A percentile compares a stretch with the other conserved stretches of the same genome.
phyloP scores from a whole-genome alignment of 331 rosid genomes.

The Cydonia oblonga region DNA sequence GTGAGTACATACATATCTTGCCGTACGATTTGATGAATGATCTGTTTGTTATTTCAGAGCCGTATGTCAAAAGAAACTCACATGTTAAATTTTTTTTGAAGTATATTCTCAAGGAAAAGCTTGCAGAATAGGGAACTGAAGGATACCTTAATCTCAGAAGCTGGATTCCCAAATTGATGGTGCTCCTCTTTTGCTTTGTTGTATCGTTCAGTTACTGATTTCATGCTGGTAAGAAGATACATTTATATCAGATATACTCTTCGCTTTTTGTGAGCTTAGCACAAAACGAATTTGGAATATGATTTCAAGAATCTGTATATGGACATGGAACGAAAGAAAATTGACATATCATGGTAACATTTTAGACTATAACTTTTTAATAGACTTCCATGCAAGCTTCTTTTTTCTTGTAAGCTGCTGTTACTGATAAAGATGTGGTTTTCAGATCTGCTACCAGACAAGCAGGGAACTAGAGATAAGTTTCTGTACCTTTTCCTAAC shows the following conservation, averaged over 20 bases:
- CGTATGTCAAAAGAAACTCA: background rate
- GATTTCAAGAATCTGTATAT: background rate
- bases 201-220: conserved; percentile 64
- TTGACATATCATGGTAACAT: background rate
- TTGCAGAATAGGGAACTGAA: background rate
- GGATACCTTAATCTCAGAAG: conserved; percentile 78
- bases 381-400: background rate
- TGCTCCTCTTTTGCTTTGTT: conserved; percentile 70
- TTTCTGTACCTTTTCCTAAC: background rate
- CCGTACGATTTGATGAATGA: background rate
- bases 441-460: background rate
- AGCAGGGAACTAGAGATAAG: background rate
- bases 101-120: background rate
- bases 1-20: background rate
- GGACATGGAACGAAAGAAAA: background rate
- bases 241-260: conserved; percentile 15
- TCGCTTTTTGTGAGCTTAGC: background rate
- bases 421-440: background rate
- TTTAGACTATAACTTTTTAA: background rate
- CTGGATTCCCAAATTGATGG: conserved; percentile 34
- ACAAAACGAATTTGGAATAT: background rate
- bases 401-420: background rate
- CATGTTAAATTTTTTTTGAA: background rate
- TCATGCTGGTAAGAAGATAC: conserved; percentile 47
- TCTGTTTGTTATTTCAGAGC: background rate